These are phyloP conservation scores for Dactylellina parvicollis DNA, from an alignment of 2,329 filamentous ascomycete genomes.

Conservation along the genomic window DNA sequence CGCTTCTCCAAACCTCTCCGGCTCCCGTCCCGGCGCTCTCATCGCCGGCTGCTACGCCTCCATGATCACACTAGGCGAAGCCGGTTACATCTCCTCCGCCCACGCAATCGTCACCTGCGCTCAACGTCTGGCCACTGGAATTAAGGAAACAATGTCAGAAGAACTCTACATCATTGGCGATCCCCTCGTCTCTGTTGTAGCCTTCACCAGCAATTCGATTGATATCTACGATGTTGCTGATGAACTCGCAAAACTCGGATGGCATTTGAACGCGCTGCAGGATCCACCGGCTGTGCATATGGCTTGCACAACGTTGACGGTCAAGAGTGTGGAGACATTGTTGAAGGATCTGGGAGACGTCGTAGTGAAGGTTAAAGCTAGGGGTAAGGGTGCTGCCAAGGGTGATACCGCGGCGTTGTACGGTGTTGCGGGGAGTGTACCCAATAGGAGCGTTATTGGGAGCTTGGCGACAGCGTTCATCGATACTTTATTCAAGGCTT, in stretches of 20 bases:
- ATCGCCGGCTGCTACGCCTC: constrained; percentile 97
- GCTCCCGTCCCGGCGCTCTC: constrained; percentile 88
- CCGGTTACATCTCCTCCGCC: constrained; percentile 87
- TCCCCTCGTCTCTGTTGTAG: constrained; percentile 88
- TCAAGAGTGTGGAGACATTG: constrained; percentile 80
- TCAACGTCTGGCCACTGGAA: constrained; percentile 80
- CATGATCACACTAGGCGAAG: constrained; percentile 86
- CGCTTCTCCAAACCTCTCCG: constrained; percentile 89
- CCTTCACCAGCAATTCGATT: constrained; percentile 83
- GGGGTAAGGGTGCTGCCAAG: constrained; percentile 70
- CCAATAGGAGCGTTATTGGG: constrained; percentile 93
- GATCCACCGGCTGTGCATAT: constrained; percentile 91
- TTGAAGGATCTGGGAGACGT: constrained; percentile 74
- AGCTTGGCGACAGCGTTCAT: constrained; percentile 90
- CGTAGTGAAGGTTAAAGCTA: constrained; percentile 75
- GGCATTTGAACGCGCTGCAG: constrained; percentile 96
- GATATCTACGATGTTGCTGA: constrained; percentile 96
- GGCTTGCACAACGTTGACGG: constrained; percentile 88
- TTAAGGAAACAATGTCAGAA: constrained; percentile 74
- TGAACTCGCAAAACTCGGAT: constrained; percentile 82
- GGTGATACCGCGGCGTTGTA: constrained; percentile 90
- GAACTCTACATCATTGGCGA: constrained; percentile 84
- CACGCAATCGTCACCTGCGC: constrained; percentile 86
- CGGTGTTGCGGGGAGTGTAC: constrained; percentile 91
- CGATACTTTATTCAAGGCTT: constrained; percentile 91